Evolutionary conservation across 345 rosid species (phyloP).

Genomic region (Hypericum androsaemum): DNA sequence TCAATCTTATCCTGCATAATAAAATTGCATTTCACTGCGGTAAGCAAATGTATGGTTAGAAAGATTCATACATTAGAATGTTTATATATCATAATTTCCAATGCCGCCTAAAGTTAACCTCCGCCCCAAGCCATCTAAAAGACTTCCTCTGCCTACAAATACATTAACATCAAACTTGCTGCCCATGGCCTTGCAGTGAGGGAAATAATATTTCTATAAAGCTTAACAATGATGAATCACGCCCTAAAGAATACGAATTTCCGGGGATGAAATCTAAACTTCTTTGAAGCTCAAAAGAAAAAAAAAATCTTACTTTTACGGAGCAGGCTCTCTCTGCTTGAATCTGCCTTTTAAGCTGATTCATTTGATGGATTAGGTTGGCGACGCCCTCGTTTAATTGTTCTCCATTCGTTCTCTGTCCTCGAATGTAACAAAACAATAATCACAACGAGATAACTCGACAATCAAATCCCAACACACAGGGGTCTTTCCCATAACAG

Average conservation of each 20-base stretch:
- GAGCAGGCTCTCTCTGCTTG: constrained; percentile 58
- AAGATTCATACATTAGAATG: too few species aligned
- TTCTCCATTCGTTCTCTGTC: constrained; percentile 50
- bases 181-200: too few species aligned
- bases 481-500: neutral
- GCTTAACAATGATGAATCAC: neutral
- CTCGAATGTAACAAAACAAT: neutral
- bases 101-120: too few species aligned
- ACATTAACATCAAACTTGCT: too few species aligned
- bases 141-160: too few species aligned
- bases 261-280: neutral
- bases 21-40: neutral
- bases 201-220: too few species aligned
- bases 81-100: too few species aligned
- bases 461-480: constrained; percentile 2
- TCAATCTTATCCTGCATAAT: constrained; percentile 54
- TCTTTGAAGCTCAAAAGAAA: neutral
- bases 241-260: neutral
- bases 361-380: constrained; percentile 51
- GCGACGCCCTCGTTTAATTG: constrained; percentile 30
- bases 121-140: too few species aligned
- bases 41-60: neutral
- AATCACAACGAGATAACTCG: neutral
- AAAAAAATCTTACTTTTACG: constrained; percentile 37
- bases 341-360: constrained; percentile 66